Evolutionary conservation across 331 rosid species (phyloP).

Genomic region (Saraca asoca): DNA sequence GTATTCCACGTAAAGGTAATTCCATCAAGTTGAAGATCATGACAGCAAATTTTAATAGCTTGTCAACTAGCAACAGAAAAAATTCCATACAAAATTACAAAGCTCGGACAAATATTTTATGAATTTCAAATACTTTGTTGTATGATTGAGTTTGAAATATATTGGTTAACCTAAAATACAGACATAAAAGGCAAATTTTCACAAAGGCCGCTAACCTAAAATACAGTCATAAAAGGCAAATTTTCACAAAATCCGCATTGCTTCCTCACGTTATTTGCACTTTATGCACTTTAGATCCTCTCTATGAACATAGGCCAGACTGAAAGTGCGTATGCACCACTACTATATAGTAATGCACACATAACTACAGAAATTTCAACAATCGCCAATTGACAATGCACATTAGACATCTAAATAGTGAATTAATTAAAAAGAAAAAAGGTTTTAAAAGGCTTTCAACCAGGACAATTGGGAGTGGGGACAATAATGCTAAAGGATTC

Average conservation of each 20-base stretch:
- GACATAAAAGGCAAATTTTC: not conserved
- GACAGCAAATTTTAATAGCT: constrained; percentile 4
- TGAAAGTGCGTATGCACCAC: not conserved
- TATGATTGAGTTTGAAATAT: constrained; percentile 4
- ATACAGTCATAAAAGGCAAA: not conserved
- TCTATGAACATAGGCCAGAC: not conserved
- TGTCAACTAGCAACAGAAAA: constrained; percentile 10
- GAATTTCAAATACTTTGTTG: not conserved
- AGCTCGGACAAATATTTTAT: too few relatives aligned
- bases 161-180: not conserved
- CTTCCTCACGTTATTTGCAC: not conserved
- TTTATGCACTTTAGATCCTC: constrained; percentile 7
- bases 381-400: not conserved
- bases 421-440: too few relatives aligned
- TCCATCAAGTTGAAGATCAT: not conserved
- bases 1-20: constrained; percentile 13
- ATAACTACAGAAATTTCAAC: constrained; percentile 11
- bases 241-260: constrained; percentile 2
- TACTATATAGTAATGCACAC: not conserved
- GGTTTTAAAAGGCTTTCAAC: too few relatives aligned
- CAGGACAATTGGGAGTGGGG: too few relatives aligned
- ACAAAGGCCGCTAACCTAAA: not conserved
- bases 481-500: too few relatives aligned
- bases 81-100: not conserved
- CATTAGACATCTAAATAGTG: not conserved